Conservation (phyloP, 2,329 filamentous ascomycete genomes). For the Pseudogymnoascus sp. region DNA sequence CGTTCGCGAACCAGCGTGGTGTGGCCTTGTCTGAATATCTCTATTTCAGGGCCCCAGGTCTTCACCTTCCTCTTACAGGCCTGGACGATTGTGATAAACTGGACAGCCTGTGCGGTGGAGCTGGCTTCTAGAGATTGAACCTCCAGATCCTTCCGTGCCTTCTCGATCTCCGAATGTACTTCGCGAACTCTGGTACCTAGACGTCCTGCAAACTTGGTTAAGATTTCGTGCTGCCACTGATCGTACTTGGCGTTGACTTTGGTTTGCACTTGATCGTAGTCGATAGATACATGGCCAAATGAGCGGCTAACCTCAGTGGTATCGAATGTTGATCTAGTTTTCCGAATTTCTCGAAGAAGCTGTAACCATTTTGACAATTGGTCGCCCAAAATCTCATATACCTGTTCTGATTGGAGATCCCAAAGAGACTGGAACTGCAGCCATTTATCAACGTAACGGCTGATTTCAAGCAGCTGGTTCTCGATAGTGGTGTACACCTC, state of each 20-base stretch:
- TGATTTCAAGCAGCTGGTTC: constrained; percentile 69
- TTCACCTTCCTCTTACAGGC: constrained; percentile 91
- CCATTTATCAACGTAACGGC: constrained; percentile 92
- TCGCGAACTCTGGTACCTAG: constrained; percentile 87
- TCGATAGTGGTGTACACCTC: constrained; percentile 79
- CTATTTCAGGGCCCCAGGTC: constrained; percentile 90
- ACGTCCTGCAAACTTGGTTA: constrained; percentile 84
- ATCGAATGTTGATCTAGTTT: constrained; percentile 92
- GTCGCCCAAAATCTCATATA: constrained; percentile 86
- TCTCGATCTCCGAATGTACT: constrained; percentile 83
- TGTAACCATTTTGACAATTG: constrained; percentile 90
- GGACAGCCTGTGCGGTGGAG: constrained; percentile 92
- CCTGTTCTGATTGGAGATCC: constrained; percentile 93
- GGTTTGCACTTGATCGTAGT: constrained; percentile 97
- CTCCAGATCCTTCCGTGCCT: constrained; percentile 83
- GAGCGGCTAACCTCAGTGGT: constrained; percentile 88
- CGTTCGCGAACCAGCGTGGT: constrained; percentile 84
- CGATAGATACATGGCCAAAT: constrained; percentile 90
- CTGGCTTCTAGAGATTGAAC: constrained; percentile 85
- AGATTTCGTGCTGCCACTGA: constrained; percentile 97
- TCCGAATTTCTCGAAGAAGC: constrained; percentile 91
- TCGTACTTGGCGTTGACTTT: constrained; percentile 99
- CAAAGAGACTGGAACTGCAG: constrained; percentile 96
- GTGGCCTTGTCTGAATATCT: constrained; percentile 91
- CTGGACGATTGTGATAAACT: constrained; percentile 97